These are phyloP conservation scores for Stephanocyclus meneghinianus DNA, from an alignment of 352 stramenopile genomes.

Conservation along the genomic window DNA sequence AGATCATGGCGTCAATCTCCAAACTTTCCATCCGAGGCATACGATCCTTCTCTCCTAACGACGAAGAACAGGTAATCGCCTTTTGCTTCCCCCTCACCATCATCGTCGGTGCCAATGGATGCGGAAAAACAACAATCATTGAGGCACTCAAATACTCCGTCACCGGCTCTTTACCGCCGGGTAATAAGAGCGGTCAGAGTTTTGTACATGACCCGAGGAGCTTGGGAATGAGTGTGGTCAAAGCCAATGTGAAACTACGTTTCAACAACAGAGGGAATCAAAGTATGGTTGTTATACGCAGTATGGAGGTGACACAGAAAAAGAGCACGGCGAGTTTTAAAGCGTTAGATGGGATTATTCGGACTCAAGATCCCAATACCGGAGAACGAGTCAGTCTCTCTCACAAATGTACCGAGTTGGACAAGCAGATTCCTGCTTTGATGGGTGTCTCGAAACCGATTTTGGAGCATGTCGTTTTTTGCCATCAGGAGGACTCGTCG, in stretches of 20 bases:
- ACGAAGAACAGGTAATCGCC: constrained; percentile 91
- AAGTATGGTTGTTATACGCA: constrained; percentile 88
- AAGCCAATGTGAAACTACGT: constrained; percentile 90
- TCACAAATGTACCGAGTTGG: constrained; percentile 94
- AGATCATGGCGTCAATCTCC: constrained; percentile 93
- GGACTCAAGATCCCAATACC: constrained; percentile 82
- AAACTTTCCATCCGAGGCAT: constrained; percentile 99
- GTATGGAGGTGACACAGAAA: constrained; percentile 93
- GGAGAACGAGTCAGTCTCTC: constrained; percentile 89
- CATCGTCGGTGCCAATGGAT: constrained; percentile 85
- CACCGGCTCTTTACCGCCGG: constrained; percentile 92
- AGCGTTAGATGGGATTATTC: constrained; percentile 92
- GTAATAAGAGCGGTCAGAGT: constrained; percentile 85
- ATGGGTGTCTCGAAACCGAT: constrained; percentile 97
- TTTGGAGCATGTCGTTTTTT: constrained; percentile 99
- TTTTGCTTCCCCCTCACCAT: constrained; percentile 99
- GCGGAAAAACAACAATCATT: constrained; percentile 99
- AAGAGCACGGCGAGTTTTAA: constrained; percentile 91
- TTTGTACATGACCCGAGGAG: constrained; percentile 96
- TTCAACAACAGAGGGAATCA: constrained; percentile 89
- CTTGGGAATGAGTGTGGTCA: constrained; percentile 81
- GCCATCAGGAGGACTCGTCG: constrained; percentile 94
- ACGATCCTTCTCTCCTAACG: constrained; percentile 94
- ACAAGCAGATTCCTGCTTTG: constrained; percentile 90
- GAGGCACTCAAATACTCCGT: constrained; percentile 98